Percentiles rank a stretch among this genome's conserved stretches.
These are phyloP conservation scores for Adansonia gregorii DNA, from an alignment of 441 rosid genomes.

Conservation along the genomic window DNA sequence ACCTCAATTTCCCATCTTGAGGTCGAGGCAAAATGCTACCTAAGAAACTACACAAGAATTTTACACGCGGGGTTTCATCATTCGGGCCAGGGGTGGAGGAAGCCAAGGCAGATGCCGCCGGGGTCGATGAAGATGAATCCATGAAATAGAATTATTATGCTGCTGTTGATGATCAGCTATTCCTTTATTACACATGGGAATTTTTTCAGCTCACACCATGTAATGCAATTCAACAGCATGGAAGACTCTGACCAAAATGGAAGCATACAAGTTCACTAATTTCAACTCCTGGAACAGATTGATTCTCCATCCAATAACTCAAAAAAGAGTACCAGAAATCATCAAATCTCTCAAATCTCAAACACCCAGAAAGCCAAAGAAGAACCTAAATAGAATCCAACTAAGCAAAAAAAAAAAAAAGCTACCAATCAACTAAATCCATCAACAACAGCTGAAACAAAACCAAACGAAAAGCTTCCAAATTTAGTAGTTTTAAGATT, in stretches of 20 bases:
- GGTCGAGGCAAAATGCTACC: slow-evolving; percentile 95
- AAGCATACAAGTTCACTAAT: slow-evolving; percentile 29
- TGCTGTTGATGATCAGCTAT: slow-evolving; percentile 33
- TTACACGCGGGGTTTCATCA: slow-evolving; percentile 75
- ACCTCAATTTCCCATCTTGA: slow-evolving; percentile 85
- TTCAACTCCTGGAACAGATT: slow-evolving; percentile 21
- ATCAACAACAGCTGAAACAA: slow-evolving; percentile 10
- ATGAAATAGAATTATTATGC: slow-evolving; percentile 39
- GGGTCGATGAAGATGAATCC: slow-evolving; percentile 55
- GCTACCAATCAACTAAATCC: slow-evolving; percentile 2
- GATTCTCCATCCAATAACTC: slow-evolving; percentile 22
- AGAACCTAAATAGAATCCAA: slow-evolving; percentile 17
- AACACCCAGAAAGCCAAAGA: not conserved
- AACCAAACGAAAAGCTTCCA: slow-evolving; percentile 3
- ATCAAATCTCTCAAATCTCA: slow-evolving; percentile 26
- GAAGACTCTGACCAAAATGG: slow-evolving; percentile 20
- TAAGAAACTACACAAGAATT: slow-evolving; percentile 86
- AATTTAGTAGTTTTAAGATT: slow-evolving; percentile 19
- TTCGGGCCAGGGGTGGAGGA: slow-evolving; percentile 43
- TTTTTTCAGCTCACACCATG: slow-evolving; percentile 33
- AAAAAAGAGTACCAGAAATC: slow-evolving; percentile 12
- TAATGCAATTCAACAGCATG: slow-evolving; percentile 38
- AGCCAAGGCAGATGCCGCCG: slow-evolving; percentile 32
- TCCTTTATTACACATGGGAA: slow-evolving; percentile 60
- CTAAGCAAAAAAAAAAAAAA: slow-evolving; percentile 10